Evolutionary conservation across 352 stramenopile species (phyloP), one percentile per base, ranked within the genome.

Genomic region (Globisporangium mamillatum): DNA sequence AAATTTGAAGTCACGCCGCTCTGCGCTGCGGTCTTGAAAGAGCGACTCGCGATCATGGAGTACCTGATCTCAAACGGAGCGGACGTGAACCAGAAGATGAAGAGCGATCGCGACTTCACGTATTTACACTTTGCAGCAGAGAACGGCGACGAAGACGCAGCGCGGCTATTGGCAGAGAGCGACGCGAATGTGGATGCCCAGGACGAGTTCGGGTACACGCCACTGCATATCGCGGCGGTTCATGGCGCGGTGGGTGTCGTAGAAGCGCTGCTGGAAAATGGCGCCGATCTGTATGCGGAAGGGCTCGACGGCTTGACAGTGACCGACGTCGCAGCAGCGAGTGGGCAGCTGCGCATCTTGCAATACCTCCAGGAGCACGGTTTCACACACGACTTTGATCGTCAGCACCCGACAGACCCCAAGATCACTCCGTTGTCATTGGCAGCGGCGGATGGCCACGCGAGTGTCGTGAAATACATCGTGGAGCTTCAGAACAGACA

Each of bases 101-200:
- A 74, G 36, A 52, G 61, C 6, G 69, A 70, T 32, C 67, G 54
- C 14, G 50, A 60, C 14, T 70, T 68, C 29, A 70, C 71, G n/a
- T 63, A 68, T 32, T 64, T 80, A 12, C 71, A 78, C 59, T 70
- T 72, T 36, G 74, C 74, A 3, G 66, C 68, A 6, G 74, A 80
- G 63, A 77, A 74, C 62, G 65, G 75, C 58, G 75, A 71, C 54
- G 71, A 74, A 7, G 38, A 48, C 10, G 64, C 74, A 5, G 54
- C 68, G 34, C 55, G 48, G 50, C 53, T 77, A 63, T 73, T 81
- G 6, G 32, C 75, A 6, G 60, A 76, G 29, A 60, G 54, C 27
- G 69, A 70, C n/a, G 72, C 67, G 5, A 12, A 68, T 29, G 52
- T 77, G 6, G 72, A 77, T 36, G 52, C 53, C 3, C 66, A 54